Base-by-base conservation (phyloP, 306 rosid genomes). In the Ormosia emarginata region DNA sequence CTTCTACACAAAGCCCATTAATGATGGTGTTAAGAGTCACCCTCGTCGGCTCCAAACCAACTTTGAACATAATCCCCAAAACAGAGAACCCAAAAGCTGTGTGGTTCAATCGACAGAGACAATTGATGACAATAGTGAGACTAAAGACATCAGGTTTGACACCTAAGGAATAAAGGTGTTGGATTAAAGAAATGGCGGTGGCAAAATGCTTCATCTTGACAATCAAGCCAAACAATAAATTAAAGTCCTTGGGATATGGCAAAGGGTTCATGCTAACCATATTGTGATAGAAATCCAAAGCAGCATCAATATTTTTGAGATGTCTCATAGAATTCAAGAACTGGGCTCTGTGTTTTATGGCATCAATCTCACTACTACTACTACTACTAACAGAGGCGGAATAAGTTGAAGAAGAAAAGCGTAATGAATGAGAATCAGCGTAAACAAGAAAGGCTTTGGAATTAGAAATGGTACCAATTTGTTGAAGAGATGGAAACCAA, bases 1-100 rank as follows among this genome's bases (percentile, higher is more conserved):
- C 67, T 8, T 52, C 50, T 0, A 79, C 5, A 34, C 81, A 73
- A 40, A 82, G 82, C 3, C 82, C 77, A 9, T 86, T 74, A 7
- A 86, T 13, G 1, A 85, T 32, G 71, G 74, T 58, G 14, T 0
- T 32, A 0, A 85, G 36, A 2, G 59, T 78, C 24, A 14, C 2
- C 18, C 24, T 0, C 0, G 2, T 4, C 2, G 80, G 83, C 40
- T 78, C 55, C 41, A 61, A 9, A 41, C 86, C 83, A 24, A 72
- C 17, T 29, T 71, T 73, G 56, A 73, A 10, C 57, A 79, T 55
- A 14, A 55, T 41, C 10, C 49, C 77, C 24, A 57, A 57, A 8
- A 79, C 14, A 2, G 50, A 84, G 46, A 84, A 84, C 0, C 81
- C 72, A 72, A 24, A 79, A 2, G 4, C 10, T 0, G 82, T 8